phyloP scores from a whole-genome alignment of 164 flowering plant species.

The Kalanchoe fedtschenkoi region DNA sequence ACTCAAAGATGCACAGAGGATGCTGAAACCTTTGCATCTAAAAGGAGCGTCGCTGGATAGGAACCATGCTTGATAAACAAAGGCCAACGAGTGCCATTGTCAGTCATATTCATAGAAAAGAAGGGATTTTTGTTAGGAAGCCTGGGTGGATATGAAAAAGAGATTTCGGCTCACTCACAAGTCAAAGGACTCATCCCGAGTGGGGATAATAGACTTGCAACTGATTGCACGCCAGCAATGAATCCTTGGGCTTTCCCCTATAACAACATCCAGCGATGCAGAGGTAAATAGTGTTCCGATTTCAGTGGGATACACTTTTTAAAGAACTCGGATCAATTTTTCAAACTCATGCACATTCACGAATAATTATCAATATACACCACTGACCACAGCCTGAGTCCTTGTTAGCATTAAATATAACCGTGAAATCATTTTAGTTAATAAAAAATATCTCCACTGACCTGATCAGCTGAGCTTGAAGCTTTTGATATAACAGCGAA shows the following conservation, averaged over 20 bases:
- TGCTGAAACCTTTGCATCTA: constrained; percentile 79
- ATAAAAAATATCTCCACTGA: constrained; percentile 10
- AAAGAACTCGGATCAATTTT: no score
- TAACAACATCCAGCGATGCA: neutral
- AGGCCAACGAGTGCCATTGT: neutral
- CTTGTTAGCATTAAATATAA: no score
- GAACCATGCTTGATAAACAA: constrained; percentile 41
- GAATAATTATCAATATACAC: no score
- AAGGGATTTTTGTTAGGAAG: neutral
- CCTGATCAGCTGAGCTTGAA: constrained; percentile 64
- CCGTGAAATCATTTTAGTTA: neutral
- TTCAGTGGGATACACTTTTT: no score
- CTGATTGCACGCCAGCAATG: constrained; percentile 64
- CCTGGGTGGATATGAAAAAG: no score
- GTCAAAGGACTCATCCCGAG: constrained; percentile 84
- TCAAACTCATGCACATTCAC: no score
- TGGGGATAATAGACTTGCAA: constrained; percentile 72
- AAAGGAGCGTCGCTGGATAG: constrained; percentile 72
- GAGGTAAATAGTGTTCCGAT: neutral
- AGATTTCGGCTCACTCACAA: constrained; percentile 29
- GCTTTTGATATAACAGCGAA: constrained; percentile 76
- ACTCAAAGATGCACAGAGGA: constrained; percentile 53
- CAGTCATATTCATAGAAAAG: neutral
- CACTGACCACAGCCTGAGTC: no score
- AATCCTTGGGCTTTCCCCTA: constrained; percentile 92